Conservation (phyloP, 768 basidiomycete genomes). For the Kwoniella mangroviensis region DNA sequence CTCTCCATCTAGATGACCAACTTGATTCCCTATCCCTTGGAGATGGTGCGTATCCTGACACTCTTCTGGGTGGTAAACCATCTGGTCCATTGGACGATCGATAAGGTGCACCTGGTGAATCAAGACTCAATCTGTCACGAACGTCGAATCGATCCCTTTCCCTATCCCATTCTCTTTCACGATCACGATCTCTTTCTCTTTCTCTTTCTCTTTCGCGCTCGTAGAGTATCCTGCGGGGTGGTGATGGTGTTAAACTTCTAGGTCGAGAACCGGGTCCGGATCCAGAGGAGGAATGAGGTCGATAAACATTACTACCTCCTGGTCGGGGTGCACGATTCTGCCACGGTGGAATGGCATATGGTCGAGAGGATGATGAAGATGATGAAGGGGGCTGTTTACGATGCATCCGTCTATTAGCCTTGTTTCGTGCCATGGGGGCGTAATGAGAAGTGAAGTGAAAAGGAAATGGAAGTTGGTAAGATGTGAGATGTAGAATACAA, state of each 20-base stretch:
- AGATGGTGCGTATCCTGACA: not conserved
- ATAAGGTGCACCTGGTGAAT: not conserved
- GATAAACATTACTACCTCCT: not conserved
- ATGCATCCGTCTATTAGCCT: not conserved
- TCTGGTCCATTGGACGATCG: slow-evolving; percentile 12
- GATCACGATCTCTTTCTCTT: slow-evolving; percentile 15
- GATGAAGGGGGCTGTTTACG: not conserved
- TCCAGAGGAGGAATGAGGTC: slow-evolving; percentile 12
- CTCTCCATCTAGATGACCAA: not conserved
- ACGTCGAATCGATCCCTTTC: slow-evolving; percentile 16
- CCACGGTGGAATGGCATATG: slow-evolving; percentile 24
- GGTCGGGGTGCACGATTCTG: slow-evolving; percentile 21
- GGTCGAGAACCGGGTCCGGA: slow-evolving; percentile 23
- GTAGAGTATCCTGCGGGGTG: slow-evolving; percentile 21
- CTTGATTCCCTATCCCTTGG: not conserved
- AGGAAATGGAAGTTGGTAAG: not conserved
- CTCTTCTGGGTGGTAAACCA: slow-evolving; percentile 9
- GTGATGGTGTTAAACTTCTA: slow-evolving; percentile 37
- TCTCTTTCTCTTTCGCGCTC: slow-evolving; percentile 21
- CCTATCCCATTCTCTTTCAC: slow-evolving; percentile 7
- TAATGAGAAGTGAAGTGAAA: not conserved
- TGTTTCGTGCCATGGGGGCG: not conserved
- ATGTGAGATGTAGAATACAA: not conserved
- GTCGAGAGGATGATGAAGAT: slow-evolving; percentile 4
- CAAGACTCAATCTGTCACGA: slow-evolving; percentile 25